Evolutionary conservation across 164 flowering plant species (phyloP).

Genomic region (Piper longum): DNA sequence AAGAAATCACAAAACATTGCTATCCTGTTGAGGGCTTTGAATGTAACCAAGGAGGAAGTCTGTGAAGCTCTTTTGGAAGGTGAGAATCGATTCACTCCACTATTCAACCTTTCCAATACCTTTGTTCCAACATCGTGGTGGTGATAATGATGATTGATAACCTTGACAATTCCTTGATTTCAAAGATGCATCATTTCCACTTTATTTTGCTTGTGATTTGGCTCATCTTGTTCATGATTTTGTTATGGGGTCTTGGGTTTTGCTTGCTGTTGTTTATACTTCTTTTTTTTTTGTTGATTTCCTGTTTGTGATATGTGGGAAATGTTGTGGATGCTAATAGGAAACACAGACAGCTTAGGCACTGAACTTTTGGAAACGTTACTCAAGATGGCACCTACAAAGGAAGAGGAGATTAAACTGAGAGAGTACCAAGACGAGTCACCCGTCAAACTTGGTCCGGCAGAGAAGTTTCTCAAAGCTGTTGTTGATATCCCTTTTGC

Average conservation of each 20-base stretch:
- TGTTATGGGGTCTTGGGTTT: too few species aligned
- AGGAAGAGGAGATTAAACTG: conserved; percentile 78
- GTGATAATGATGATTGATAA: too few species aligned
- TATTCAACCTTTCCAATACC: too few species aligned
- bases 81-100: conserved; percentile 8
- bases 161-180: too few species aligned
- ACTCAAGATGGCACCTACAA: conserved; percentile 80
- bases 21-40: conserved; percentile 67
- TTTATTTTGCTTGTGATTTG: neutral
- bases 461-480: conserved; percentile 74
- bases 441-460: conserved; percentile 59
- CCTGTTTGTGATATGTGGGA: neutral
- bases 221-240: neutral
- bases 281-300: neutral
- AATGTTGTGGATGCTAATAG: conserved; percentile 22
- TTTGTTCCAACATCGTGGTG: too few species aligned
- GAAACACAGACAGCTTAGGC: conserved; percentile 66
- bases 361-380: conserved; percentile 79
- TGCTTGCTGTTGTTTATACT: neutral
- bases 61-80: conserved; percentile 87
- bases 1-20: conserved; percentile 90
- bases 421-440: conserved; percentile 58
- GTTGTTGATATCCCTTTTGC: conserved; percentile 80
- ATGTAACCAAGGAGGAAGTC: conserved; percentile 84
- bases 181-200: too few species aligned